These are phyloP conservation scores for Coemansia sp. DNA, from an alignment of 192 early-diverging fungal genomes.

Conservation along the genomic window DNA sequence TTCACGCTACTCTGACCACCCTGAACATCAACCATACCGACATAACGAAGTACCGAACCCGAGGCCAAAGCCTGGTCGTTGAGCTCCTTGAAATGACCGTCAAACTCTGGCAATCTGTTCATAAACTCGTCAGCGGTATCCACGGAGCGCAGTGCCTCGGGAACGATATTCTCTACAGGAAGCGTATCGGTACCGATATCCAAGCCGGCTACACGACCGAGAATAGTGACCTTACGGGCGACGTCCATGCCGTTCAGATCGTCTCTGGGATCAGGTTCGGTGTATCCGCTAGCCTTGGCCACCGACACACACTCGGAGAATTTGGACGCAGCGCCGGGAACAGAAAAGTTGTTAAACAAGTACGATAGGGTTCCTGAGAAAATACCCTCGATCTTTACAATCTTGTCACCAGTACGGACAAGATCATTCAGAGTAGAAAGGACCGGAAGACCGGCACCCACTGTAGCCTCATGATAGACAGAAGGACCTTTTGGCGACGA, in stretches of 20 bases:
- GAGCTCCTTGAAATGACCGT: conserved; percentile 80
- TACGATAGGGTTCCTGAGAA: conserved; percentile 97
- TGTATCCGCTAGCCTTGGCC: conserved; percentile 93
- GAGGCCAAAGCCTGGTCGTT: conserved; percentile 75
- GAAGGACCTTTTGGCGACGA: conserved; percentile 58
- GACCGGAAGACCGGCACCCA: conserved; percentile 96
- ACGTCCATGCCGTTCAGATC: conserved; percentile 99
- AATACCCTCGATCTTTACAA: conserved; percentile 93
- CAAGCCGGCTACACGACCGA: conserved; percentile 87
- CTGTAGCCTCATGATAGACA: conserved; percentile 92
- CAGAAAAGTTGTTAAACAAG: conserved; percentile 97
- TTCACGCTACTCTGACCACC: conserved; percentile 74
- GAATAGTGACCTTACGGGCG: conserved; percentile 92
- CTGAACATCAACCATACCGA: conserved; percentile 81
- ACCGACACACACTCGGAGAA: conserved; percentile 91
- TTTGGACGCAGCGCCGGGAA: conserved; percentile 57
- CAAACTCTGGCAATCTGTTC: conserved; percentile 77
- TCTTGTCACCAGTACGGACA: conserved; percentile 89
- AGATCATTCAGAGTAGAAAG: conserved; percentile 88
- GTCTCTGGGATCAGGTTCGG: conserved; percentile 97
- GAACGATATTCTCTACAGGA: conserved; percentile 95
- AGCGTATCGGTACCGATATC: conserved; percentile 75
- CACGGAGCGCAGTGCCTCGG: conserved; percentile 74
- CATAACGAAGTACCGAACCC: conserved; percentile 87
- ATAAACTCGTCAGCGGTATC: conserved; percentile 83